Base-by-base conservation (phyloP, 139 green algal species). In the Nannochloris sp. region DNA sequence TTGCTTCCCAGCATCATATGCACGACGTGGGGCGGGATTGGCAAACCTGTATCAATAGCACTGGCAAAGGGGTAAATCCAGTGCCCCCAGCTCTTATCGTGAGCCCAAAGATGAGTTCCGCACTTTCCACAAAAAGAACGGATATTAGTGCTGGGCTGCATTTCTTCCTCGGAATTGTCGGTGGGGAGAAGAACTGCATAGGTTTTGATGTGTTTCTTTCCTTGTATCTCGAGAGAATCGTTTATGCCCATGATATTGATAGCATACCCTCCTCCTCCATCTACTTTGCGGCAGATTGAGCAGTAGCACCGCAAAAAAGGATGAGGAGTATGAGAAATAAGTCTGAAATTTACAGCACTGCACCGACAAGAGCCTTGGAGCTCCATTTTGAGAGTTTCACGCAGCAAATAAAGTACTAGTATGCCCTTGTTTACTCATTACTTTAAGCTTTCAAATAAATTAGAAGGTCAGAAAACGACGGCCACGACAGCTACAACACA, bases 1-100 rank as follows among this genome's bases (percentile, higher is more conserved):
- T 78, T 86, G 65, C 47, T 78, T 6, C 42, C 51, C 47, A 85
- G 60, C 68, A 86, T 84, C 32, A 85, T 68, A 45, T 86, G 78
- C 24, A 76, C 73, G 12, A 39, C 45, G 63, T 75, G 68, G 7
- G 65, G 64, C 1, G 79, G 68, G 15, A 14, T 14, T 6, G 79
- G 72, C 51, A 85, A 67, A 14, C 65, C 30, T 23, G 68, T 81
- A 61, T 85, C 79, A 23, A 86, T 83, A 3, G 79, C 79, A n/a
- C 56, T 63, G 32, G 79, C 79, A 48, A 78, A 60, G 12, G 77
- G 79, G 37, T 85, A 70, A 10, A 85, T 38, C 39, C 70, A 64
- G 37, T 72, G 61, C 6, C 68, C 66, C 59, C 76, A 85, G 32
- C 8, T 37, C n/a, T 35, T 2, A 55, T 30, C 61, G 30, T 65